Percentiles rank a stretch among this genome's conserved stretches.
These are phyloP conservation scores for Tuber brumale DNA, from an alignment of 495 filamentous ascomycete species.

Conservation along the genomic window DNA sequence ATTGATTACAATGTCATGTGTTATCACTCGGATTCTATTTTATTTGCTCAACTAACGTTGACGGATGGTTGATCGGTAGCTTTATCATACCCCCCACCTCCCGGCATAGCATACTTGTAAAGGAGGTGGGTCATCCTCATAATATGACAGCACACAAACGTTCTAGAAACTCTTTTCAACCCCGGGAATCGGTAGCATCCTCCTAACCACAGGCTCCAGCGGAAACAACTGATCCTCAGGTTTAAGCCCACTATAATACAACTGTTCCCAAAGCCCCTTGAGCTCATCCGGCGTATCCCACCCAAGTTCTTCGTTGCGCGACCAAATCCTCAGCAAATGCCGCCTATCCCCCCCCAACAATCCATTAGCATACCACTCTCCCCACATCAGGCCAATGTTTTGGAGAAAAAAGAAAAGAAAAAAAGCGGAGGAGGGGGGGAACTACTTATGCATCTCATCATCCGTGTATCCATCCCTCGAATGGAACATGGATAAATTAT, in stretches of 20 bases:
- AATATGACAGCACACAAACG: too few relatives aligned
- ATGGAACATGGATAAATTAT: constrained; percentile 67
- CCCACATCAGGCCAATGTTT: background rate
- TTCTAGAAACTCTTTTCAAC: background rate
- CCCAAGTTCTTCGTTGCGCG: constrained; percentile 23
- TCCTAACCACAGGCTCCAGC: constrained; percentile 13
- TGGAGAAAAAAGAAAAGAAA: background rate
- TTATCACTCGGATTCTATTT: background rate
- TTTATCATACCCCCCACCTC: background rate
- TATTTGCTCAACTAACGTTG: background rate
- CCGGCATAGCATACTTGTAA: background rate
- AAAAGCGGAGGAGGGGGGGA: background rate
- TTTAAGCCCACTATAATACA: constrained; percentile 18
- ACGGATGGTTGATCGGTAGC: background rate
- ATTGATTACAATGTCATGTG: background rate
- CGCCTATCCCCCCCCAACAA: constrained; percentile 13
- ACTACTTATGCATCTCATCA: constrained; percentile 23
- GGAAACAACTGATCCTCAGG: constrained; percentile 20
- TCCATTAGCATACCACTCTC: constrained; percentile 1
- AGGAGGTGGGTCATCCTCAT: background rate
- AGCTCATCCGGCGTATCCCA: constrained; percentile 44
- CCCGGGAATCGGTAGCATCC: background rate
- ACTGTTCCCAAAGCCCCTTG: constrained; percentile 25
- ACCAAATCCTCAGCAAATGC: constrained; percentile 44
- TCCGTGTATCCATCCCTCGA: constrained; percentile 57